Base-by-base conservation (phyloP, 2,329 filamentous ascomycete species). In the Claviceps africana region DNA sequence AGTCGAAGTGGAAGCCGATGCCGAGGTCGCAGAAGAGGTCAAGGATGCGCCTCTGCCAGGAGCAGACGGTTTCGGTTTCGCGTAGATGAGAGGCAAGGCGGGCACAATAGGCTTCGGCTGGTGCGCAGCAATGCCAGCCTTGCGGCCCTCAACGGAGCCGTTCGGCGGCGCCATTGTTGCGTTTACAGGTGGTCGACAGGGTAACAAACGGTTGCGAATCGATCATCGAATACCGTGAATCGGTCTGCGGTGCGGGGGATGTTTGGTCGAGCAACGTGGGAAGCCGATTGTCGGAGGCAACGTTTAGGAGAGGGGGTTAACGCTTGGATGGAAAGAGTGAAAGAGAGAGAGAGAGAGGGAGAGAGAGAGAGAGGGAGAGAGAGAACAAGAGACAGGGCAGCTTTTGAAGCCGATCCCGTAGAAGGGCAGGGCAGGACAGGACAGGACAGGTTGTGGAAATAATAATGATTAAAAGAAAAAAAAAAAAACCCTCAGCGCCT, bases 61-160 rank as follows among this genome's bases (percentile, higher is more conserved):
- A 11, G 64, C 59, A 39, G 65, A 64, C 53, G 64, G 63, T 57
- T 69, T 63, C 52, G 67, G 67, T 57, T 68, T 71, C 49, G 66
- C 61, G 55, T 68, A 63, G 19, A 66, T 66, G 55, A 71, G 57
- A 48, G 69, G 69, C 46, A 71, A 64, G 52, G 63, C 69, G 54
- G 69, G 68, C 53, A 66, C 59, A 42, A 70, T 61, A 47, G 65
- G 61, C 56, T 66, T 67, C 53, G 61, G 55, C 53, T 57, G 59
- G 51, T 64, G 61, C 60, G 62, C 65, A 58, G 57, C 57, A 47
- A 56, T 51, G 51, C 56, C 60, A 53, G 58, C 56, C 57, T 62
- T 62, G 57, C 66, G 66, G 57, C 60, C 53, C 59, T 63, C 66
- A 55, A 57, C 58, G 45, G 62, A 60, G 57, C 62, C 64, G 58